Percentiles rank a stretch among this genome's conserved stretches.
These are phyloP conservation scores for Candida vaughaniae DNA, from an alignment of 805 yeast species.

Conservation along the genomic window DNA sequence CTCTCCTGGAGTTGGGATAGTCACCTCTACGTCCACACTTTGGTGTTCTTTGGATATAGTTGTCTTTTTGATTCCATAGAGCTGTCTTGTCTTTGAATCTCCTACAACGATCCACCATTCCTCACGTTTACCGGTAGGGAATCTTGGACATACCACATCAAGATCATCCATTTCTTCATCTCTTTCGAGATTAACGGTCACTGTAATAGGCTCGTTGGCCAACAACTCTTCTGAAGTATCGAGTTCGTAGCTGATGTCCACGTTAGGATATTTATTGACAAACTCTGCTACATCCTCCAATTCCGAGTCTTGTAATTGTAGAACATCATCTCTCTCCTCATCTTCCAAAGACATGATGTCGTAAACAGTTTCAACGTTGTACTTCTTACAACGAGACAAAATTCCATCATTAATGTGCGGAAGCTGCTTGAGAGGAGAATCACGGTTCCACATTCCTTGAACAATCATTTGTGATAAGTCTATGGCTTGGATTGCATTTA, in stretches of 20 bases:
- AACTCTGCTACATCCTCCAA: conserved; percentile 75
- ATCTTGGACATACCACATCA: conserved; percentile 56
- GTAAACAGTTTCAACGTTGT: conserved; percentile 66
- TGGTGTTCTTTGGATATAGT: conserved; percentile 53
- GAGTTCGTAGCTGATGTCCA: conserved; percentile 63
- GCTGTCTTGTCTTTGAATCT: conserved; percentile 52
- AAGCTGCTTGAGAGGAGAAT: conserved; percentile 74
- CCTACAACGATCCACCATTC: conserved; percentile 92
- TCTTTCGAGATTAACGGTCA: conserved; percentile 53
- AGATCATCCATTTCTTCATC: conserved; percentile 78
- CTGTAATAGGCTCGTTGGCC: conserved; percentile 47
- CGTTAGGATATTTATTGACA: conserved; percentile 85
- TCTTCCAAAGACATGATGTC: conserved; percentile 83
- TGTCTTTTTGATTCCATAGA: conserved; percentile 73
- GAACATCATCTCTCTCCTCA: conserved; percentile 61
- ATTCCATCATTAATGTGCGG: conserved; percentile 61
- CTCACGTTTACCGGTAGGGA: conserved; percentile 61
- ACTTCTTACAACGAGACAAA: conserved; percentile 52
- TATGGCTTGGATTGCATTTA: conserved; percentile 79
- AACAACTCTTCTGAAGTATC: conserved; percentile 33
- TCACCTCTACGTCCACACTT: conserved; percentile 51
- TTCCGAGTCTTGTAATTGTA: conserved; percentile 52
- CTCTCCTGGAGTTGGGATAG: conserved; percentile 59
- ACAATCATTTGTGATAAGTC: conserved; percentile 85
- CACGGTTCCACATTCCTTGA: conserved; percentile 84